A percentile compares a stretch with the other conserved stretches of the same genome.
phyloP scores from a whole-genome alignment of 139 green algal genomes.

The Picocystis salinarum region DNA sequence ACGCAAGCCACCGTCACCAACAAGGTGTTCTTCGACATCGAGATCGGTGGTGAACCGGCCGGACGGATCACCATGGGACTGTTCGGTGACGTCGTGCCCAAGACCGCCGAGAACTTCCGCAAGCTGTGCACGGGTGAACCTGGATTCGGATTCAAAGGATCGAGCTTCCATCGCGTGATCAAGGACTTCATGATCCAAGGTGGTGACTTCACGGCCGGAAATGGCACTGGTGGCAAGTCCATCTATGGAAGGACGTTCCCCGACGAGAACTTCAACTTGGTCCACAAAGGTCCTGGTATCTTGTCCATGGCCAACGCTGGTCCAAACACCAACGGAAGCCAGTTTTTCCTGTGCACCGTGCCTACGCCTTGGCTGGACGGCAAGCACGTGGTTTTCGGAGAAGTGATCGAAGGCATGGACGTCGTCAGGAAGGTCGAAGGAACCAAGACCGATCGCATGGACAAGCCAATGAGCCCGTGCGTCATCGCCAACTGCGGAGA shows the following conservation, averaged over 20 bases:
- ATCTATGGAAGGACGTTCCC: conserved; percentile 37
- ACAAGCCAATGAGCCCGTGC: conserved; percentile 12
- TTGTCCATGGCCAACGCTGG: conserved; percentile 54
- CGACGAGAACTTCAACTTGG: conserved; percentile 66
- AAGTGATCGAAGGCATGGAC: conserved; percentile 20
- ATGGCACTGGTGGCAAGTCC: conserved; percentile 29
- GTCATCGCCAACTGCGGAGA: conserved; percentile 33
- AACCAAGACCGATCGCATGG: conserved; percentile 16
- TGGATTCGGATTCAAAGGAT: conserved; percentile 25
- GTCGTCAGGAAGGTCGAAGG: conserved; percentile 25
- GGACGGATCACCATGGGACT: conserved; percentile 50
- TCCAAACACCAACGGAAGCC: conserved; percentile 46
- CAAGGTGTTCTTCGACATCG: conserved; percentile 57
- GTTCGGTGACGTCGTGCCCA: conserved; percentile 8
- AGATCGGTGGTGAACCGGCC: conserved; percentile 22
- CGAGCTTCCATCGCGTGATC: conserved; percentile 42
- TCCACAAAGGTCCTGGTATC: conserved; percentile 48
- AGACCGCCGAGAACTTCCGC: conserved; percentile 73
- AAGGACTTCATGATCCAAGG: conserved; percentile 52
- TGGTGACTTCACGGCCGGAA: conserved; percentile 26
- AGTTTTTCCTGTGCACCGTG: conserved; percentile 68
- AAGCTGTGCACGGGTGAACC: conserved; percentile 57
- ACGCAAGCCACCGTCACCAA: too few species aligned
- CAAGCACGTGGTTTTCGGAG: conserved; percentile 51
- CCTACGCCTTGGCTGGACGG: conserved; percentile 47